Base-by-base conservation (phyloP, 805 yeast species). In the Spathaspora gorwiae region DNA sequence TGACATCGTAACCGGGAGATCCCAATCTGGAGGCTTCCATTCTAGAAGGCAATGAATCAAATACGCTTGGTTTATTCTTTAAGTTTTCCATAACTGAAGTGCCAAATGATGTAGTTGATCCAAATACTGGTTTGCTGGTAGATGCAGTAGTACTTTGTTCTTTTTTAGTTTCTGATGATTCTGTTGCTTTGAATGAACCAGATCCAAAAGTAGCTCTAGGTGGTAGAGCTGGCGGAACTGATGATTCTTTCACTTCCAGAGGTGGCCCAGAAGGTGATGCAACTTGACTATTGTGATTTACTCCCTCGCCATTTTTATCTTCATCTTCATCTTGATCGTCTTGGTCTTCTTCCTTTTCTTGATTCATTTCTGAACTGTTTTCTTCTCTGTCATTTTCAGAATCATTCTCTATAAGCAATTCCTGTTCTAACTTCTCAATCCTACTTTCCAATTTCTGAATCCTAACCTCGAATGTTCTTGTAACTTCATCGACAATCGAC, bases 31-130 rank as follows among this genome's bases (percentile, higher is more conserved):
- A 32, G 5, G 43, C 12, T 15, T 37, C 45, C 15, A 49, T 36
- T 29, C 42, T 44, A 4, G 54, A 44, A 29, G 63, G 56, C 32
- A 53, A 42, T n/a, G 52, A 41, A 12, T 61, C 68, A 46, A 64
- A 65, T 1, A 64, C 61, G 43, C 55, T 56, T 50, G 53, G 49
- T 13, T 57, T 57, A 15, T 51, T 54, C 37, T 60, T 62, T 45
- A 60, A 37, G 26, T 47, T 60, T 24, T 56, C 65, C 34, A 57
- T 50, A 6, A 57, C 49, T 6, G 52, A 51, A 14, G 61, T 56
- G 7, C 73, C 75, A 55, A 72, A 70, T 1, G 72, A 50, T n/a
- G 67, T 62, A 10, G 72, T 57, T 2, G 79, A 57, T 3, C 75
- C 79, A 55, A 70, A 70, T 3, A 64, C 67, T 1, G 67, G 66